Conservation (phyloP, 1,284 basidiomycete genomes). For the Apiotrichum akiyoshidainum region DNA sequence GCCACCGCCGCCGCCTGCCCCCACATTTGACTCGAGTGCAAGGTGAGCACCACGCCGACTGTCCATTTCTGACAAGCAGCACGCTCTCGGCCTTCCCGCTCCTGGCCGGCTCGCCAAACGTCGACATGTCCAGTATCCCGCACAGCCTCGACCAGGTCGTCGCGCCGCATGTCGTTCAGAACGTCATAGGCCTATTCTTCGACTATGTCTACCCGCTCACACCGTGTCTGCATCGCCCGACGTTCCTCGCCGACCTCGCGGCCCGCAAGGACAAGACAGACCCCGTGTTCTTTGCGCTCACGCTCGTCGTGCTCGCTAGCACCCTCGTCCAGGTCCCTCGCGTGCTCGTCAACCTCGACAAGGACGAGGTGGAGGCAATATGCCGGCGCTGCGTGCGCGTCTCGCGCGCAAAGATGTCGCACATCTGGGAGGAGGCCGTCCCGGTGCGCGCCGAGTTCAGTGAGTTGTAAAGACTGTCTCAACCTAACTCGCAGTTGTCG, state of each 20-base stretch:
- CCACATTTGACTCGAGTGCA: neutral
- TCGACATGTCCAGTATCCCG: constrained; percentile 17
- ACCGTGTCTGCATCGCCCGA: constrained; percentile 43
- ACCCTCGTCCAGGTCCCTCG: constrained; percentile 44
- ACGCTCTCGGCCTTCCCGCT: constrained; percentile 9
- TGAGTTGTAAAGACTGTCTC: neutral
- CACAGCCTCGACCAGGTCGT: constrained; percentile 40
- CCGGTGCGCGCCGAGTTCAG: constrained; percentile 19
- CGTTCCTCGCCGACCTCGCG: constrained; percentile 36
- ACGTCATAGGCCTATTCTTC: constrained; percentile 43
- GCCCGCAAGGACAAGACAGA: constrained; percentile 35
- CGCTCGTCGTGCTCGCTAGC: constrained; percentile 35
- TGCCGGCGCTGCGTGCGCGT: constrained; percentile 35
- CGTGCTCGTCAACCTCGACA: constrained; percentile 38
- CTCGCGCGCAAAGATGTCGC: constrained; percentile 32
- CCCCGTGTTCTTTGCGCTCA: constrained; percentile 37
- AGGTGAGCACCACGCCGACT: neutral
- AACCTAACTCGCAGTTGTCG: constrained; percentile 13
- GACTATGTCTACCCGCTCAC: constrained; percentile 44
- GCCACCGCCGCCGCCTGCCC: neutral
- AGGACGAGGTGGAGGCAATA: constrained; percentile 36
- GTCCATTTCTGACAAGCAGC: neutral
- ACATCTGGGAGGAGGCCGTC: constrained; percentile 34
- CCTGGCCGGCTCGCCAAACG: constrained; percentile 9
- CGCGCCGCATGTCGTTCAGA: constrained; percentile 29